Base-by-base conservation (phyloP, 2,329 filamentous ascomycete genomes). In the Atkinsonella hypoxylon region DNA sequence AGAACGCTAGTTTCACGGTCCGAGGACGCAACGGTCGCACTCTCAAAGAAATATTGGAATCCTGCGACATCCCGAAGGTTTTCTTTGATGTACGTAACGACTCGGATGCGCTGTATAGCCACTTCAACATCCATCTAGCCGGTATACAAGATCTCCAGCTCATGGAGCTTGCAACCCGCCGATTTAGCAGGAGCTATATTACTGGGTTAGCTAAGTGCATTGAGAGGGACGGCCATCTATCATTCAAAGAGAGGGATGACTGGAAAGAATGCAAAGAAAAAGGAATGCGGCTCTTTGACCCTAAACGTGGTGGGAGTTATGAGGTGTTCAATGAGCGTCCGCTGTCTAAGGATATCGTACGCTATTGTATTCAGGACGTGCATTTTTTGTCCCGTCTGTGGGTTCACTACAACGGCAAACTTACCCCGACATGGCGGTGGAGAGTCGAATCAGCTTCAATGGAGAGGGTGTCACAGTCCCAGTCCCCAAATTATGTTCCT, bases 21-120 rank as follows among this genome's bases (percentile, higher is more conserved):
- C n/a, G n/a, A n/a, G n/a, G n/a, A n/a, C n/a, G n/a, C n/a, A n/a
- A n/a, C n/a, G n/a, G n/a, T n/a, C n/a, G n/a, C n/a, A n/a, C n/a
- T n/a, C 31, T 73, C 1, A 69, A 70, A 53, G 43, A 45, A 0
- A 67, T 81, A 10, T 59, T 81, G 1, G 71, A 81, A 59, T 68
- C 64, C 0, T 7, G 53, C 0, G 9, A 45, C 12, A 55, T 56
- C 17, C 60, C 63, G 0, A 81, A 82, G 55, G 71, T 74, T 31
- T 70, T 82, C 53, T 82, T 80, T 56, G 78, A 83, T 53, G 66
- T 82, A 15, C 74, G 77, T 2, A 77, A 75, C 54, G 76, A 81
- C 56, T 77, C 78, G 0, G 74, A 81, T 55, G 77, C 78, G 0
- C 61, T 83, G 0, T 78, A 67, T 57, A 58, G 42, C 43, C 72